These are phyloP conservation scores for Euphorbia peplus DNA, from an alignment of 345 rosid species.

Conservation along the genomic window DNA sequence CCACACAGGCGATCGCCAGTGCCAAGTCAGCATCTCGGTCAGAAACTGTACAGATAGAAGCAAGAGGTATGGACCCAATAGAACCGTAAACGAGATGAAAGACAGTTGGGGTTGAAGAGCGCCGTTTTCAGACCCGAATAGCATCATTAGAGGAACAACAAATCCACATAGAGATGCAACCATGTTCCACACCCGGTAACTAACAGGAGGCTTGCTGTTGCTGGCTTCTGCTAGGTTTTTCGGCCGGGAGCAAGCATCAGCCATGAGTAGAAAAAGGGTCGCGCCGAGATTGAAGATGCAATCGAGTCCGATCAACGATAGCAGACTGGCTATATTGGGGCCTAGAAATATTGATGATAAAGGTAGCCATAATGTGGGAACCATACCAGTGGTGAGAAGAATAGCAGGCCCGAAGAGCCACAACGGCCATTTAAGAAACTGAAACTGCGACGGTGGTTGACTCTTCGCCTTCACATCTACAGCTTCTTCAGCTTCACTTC, in stretches of 20 bases:
- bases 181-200: slow-evolving; percentile 77
- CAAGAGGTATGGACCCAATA: slow-evolving; percentile 75
- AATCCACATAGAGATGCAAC: slow-evolving; percentile 64
- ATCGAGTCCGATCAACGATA: slow-evolving; percentile 81
- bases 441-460: slow-evolving; percentile 28
- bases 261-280: slow-evolving; percentile 79
- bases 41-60: slow-evolving; percentile 78
- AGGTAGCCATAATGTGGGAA: slow-evolving; percentile 88
- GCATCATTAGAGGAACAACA: slow-evolving; percentile 45
- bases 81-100: slow-evolving; percentile 55
- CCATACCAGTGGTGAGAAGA: slow-evolving; percentile 83
- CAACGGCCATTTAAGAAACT: slow-evolving; percentile 79
- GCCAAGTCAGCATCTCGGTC: slow-evolving; percentile 88
- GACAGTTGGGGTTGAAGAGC: slow-evolving; percentile 64
- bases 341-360: slow-evolving; percentile 78
- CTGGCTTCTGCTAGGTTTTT: slow-evolving; percentile 33
- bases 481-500: slow-evolving; percentile 36
- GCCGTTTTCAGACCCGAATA: slow-evolving; percentile 63
- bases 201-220: slow-evolving; percentile 66
- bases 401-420: slow-evolving; percentile 87
- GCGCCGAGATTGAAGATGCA: slow-evolving; percentile 89
- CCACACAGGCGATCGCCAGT: slow-evolving; percentile 93
- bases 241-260: slow-evolving; percentile 73
- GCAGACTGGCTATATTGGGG: slow-evolving; percentile 80
- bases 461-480: slow-evolving; percentile 21